Evolutionary conservation across 2,329 filamentous ascomycete species (phyloP).

Genomic region (Xylaria digitata): DNA sequence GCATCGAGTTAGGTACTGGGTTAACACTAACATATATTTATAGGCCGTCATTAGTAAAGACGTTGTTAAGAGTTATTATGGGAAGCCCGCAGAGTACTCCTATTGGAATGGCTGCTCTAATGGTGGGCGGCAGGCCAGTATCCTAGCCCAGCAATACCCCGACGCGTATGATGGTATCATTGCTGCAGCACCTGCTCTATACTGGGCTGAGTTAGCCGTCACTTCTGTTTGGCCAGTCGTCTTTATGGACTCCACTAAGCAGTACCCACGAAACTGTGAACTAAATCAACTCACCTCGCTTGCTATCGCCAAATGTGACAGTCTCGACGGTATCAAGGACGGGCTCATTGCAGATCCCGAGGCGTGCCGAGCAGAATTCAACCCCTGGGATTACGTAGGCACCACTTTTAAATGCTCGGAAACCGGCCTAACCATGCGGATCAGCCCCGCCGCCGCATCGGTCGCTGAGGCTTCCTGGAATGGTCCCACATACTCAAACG

Average conservation of each 20-base stretch:
- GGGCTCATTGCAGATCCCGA: conserved; percentile 54
- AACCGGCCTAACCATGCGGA: no score
- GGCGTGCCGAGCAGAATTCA: conserved; percentile 45
- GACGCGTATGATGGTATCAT: conserved; percentile 63
- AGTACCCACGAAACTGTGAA: conserved; percentile 2
- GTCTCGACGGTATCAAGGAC: conserved; percentile 54
- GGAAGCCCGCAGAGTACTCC: conserved; percentile 51
- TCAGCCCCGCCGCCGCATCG: not conserved
- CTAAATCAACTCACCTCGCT: not conserved
- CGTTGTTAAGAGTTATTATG: conserved; percentile 58
- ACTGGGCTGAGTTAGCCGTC: not conserved
- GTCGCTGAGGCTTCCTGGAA: not conserved
- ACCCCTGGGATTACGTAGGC: conserved; percentile 31
- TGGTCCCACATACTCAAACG: no score
- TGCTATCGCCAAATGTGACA: conserved; percentile 49
- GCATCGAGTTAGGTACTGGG: not conserved
- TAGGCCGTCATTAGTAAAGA: conserved; percentile 55
- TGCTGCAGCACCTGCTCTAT: conserved; percentile 47
- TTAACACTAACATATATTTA: not conserved
- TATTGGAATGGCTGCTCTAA: conserved; percentile 65
- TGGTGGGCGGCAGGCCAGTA: conserved; percentile 63
- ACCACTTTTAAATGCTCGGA: not conserved
- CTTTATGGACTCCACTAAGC: not conserved
- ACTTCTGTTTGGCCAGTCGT: not conserved
- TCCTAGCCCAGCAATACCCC: conserved; percentile 59